Percentiles rank a stretch among this genome's conserved stretches.
These are phyloP conservation scores for Ganoderma lucidum DNA, from an alignment of 1,284 basidiomycete genomes.

Conservation along the genomic window DNA sequence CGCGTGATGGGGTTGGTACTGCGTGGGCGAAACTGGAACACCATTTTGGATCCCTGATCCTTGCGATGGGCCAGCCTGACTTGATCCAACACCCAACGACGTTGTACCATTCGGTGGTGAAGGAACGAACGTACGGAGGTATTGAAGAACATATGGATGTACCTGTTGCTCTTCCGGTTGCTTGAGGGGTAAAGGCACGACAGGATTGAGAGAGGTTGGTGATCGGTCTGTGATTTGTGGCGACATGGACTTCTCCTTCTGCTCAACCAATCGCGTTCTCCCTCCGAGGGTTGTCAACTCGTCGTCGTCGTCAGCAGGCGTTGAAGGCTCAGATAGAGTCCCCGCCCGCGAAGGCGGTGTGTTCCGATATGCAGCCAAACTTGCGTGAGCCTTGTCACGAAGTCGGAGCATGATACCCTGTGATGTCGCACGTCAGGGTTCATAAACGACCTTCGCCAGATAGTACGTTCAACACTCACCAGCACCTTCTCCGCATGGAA, in stretches of 20 bases:
- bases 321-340: constrained; percentile 54
- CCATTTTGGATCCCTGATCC: constrained; percentile 31
- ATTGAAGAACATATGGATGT: constrained; percentile 69
- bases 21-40: constrained; percentile 33
- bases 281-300: constrained; percentile 77
- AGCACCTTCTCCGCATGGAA: constrained; percentile 76
- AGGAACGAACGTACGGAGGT: constrained; percentile 68
- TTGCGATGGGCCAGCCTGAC: constrained; percentile 28
- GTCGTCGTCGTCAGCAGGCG: constrained; percentile 66
- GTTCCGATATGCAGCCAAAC: constrained; percentile 67
- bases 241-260: constrained; percentile 59
- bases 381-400: constrained; percentile 70
- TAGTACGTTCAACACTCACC: constrained; percentile 54
- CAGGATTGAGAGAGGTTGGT: constrained; percentile 71
- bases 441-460: constrained; percentile 4
- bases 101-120: constrained; percentile 25
- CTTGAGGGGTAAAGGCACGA: constrained; percentile 49
- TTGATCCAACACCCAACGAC: constrained; percentile 19
- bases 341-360: constrained; percentile 56
- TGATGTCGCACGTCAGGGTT: not conserved
- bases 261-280: constrained; percentile 71
- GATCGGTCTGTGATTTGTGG: constrained; percentile 67
- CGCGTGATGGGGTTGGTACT: constrained; percentile 30
- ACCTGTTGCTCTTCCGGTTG: constrained; percentile 45
- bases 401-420: constrained; percentile 58